Evolutionary conservation across 768 basidiomycete genomes (phyloP), one percentile per base, ranked within the genome.

Genomic region (Amanita exitialis): DNA sequence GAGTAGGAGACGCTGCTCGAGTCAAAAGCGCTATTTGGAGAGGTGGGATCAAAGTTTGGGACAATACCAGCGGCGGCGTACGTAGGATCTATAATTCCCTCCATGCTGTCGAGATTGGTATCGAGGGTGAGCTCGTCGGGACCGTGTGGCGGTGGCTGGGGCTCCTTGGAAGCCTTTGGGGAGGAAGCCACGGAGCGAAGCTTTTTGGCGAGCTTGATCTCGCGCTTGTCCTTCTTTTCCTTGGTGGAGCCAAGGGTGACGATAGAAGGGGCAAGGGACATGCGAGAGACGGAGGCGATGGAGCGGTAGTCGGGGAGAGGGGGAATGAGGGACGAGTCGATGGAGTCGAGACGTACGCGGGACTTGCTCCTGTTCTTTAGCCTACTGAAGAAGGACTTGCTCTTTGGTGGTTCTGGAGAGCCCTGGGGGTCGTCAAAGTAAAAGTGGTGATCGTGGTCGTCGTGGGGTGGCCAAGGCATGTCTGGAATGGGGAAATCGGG

Each of bases 41-140:
- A 68, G 54, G 46, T 38, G 15, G 23, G 28, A 4, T 25, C 23
- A 39, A 28, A 46, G 25, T 9, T 27, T 1, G 35, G 34, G 27
- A 13, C 10, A 43, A 57, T 52, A 53, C 34, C 61, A 46, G 49
- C 50, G 45, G 51, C 56, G 48, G 58, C 53, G 53, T 59, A 59
- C 56, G 57, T 51, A 35, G 59, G 65, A 63, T 91, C 73, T 54
- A 95, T 69, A 60, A 96, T 91, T 5, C 86, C 93, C 35, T 87
- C 83, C 77, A 96, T 91, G 46, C 78, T 67, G 8, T 83, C 76
- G 39, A 90, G 62, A 61, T 91, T 78, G 16, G 78, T 78, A 62
- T 89, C 85, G 38, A 87, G 74, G 20, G 64, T 67, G 52, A 79
- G 67, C 20, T 68, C 66, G 32, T 62, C 64, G 5, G 39, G n/a